Percentiles rank a stretch among this genome's conserved stretches.
phyloP scores from a whole-genome alignment of 1,284 basidiomycete genomes.

The Phlebopus sp. region DNA sequence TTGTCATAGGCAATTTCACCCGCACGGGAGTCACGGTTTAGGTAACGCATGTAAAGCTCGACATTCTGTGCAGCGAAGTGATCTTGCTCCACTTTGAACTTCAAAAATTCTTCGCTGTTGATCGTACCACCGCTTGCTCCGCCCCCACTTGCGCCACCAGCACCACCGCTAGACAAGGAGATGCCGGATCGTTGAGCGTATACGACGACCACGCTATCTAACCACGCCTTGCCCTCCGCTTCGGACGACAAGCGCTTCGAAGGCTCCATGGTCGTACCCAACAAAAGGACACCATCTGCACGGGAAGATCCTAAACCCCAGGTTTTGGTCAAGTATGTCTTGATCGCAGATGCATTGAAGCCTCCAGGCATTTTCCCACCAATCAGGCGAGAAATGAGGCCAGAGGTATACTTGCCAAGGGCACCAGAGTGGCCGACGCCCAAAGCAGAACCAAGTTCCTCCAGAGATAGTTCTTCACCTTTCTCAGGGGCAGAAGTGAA shows the following conservation, averaged over 20 bases:
- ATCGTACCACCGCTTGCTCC: constrained; percentile 79
- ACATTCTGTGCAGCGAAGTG: constrained; percentile 91
- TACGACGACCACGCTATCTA: constrained; percentile 80
- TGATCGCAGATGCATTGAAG: constrained; percentile 95
- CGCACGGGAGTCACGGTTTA: constrained; percentile 88
- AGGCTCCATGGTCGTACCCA: constrained; percentile 91
- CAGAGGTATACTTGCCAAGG: constrained; percentile 95
- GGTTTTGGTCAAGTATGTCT: constrained; percentile 82
- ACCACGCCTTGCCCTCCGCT: constrained; percentile 89
- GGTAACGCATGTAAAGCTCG: constrained; percentile 94
- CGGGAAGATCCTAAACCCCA: constrained; percentile 93
- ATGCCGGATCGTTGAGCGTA: constrained; percentile 91
- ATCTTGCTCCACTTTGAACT: constrained; percentile 93
- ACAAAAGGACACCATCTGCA: constrained; percentile 87
- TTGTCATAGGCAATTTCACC: constrained; percentile 88
- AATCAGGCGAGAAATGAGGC: constrained; percentile 88
- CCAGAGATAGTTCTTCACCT: constrained; percentile 93
- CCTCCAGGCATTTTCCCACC: constrained; percentile 98
- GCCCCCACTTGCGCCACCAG: constrained; percentile 59
- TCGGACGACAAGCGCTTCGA: constrained; percentile 92
- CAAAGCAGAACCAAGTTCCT: constrained; percentile 90
- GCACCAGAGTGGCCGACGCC: constrained; percentile 78
- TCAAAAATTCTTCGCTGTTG: constrained; percentile 97
- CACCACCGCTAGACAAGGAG: constrained; percentile 69
- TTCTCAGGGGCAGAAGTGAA: constrained; percentile 94